Percentiles rank a stretch among this genome's conserved stretches.
Conservation (phyloP, 768 basidiomycete species). For the Phaffia tasmanica region DNA sequence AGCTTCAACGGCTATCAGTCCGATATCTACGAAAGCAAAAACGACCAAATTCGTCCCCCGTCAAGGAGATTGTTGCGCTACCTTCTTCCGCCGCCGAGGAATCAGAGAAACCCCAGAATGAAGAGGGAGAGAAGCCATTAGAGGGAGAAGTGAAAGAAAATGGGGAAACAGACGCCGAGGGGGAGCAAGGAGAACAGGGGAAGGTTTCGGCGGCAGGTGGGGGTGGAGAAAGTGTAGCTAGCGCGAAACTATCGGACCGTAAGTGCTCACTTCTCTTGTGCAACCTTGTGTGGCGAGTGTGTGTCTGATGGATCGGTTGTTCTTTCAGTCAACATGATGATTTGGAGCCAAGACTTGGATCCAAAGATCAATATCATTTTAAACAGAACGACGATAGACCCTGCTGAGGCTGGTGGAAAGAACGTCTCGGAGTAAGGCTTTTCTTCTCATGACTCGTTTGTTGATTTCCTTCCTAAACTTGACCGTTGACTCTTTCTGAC, state of each 20-base stretch:
- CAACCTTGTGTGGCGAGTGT: neutral
- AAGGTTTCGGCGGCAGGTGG: neutral
- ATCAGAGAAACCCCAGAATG: neutral
- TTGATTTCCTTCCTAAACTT: conserved; percentile 16
- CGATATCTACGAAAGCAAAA: conserved; percentile 56
- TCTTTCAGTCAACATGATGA: conserved; percentile 13
- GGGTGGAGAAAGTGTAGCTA: conserved; percentile 26
- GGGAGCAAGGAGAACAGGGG: conserved; percentile 28
- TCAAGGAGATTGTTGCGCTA: conserved; percentile 38
- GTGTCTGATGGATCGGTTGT: neutral
- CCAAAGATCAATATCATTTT: conserved; percentile 64
- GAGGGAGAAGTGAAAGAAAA: conserved; percentile 36
- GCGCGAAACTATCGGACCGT: conserved; percentile 10
- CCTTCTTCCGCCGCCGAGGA: neutral
- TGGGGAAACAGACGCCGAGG: conserved; percentile 34
- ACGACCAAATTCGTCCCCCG: conserved; percentile 1
- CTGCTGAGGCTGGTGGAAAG: conserved; percentile 79
- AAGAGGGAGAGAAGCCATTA: too few species aligned
- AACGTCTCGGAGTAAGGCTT: conserved; percentile 68
- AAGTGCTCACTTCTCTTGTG: neutral
- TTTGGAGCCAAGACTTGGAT: conserved; percentile 80
- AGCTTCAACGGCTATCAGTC: conserved; percentile 87
- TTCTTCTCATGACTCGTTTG: neutral
- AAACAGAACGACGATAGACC: conserved; percentile 66
- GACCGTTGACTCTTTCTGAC: neutral